Conservation (phyloP, 164 flowering plant genomes). For the Dillenia suffruticosa region DNA sequence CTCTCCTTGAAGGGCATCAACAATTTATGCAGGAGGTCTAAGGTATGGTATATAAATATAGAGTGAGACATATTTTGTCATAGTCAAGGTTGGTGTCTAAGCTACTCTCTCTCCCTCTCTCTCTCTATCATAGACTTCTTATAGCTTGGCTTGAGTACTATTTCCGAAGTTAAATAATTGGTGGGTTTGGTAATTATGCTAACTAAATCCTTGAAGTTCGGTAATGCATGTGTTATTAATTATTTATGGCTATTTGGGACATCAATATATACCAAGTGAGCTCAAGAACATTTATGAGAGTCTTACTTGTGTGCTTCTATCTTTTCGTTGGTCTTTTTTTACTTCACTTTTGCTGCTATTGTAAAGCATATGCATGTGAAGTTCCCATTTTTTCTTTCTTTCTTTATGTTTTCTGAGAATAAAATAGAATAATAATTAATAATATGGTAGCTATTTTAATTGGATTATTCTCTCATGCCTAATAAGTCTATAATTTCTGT, state of each 20-base stretch:
- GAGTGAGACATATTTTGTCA: neutral
- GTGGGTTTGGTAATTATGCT: conserved; percentile 1
- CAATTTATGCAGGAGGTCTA: neutral
- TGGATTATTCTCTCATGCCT: neutral
- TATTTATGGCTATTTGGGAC: no score
- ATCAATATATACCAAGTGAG: no score
- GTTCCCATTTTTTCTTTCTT: conserved; percentile 6
- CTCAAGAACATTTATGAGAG: no score
- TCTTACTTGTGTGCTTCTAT: no score
- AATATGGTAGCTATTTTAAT: no score
- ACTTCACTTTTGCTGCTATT: conserved; percentile 5
- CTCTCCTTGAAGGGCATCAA: no score
- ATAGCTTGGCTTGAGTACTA: neutral
- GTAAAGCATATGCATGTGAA: conserved; percentile 22
- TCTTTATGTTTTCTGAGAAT: conserved; percentile 8
- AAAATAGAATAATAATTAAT: no score
- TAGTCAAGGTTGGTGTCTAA: no score
- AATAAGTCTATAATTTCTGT: conserved; percentile 13
- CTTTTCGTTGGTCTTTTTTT: neutral
- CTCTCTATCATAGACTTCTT: no score
- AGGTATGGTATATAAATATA: conserved; percentile 6
- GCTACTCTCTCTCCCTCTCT: no score
- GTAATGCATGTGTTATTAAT: no score
- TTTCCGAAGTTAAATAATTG: neutral
- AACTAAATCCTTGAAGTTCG: no score